These are phyloP conservation scores for Mycena galericulata DNA, from an alignment of 768 basidiomycete genomes.

Conservation along the genomic window DNA sequence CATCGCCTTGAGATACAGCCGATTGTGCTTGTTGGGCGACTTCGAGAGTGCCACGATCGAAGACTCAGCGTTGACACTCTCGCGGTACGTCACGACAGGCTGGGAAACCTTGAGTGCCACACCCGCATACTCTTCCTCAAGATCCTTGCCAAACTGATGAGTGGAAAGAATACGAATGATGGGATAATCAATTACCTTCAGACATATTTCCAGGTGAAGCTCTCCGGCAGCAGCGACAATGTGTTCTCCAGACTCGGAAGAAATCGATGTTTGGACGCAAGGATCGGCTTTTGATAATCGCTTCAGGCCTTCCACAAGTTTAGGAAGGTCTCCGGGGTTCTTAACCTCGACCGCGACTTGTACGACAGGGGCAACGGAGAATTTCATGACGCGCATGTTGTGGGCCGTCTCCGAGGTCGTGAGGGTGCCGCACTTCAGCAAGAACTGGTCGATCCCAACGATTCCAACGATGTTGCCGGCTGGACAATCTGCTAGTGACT, in stretches of 20 bases:
- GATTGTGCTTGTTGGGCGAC: constrained; percentile 99
- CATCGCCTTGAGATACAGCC: constrained; percentile 92
- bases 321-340: constrained; percentile 97
- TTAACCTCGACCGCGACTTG: constrained; percentile 99
- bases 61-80: constrained; percentile 96
- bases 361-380: constrained; percentile 99
- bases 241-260: no score
- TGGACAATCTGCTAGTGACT: constrained; percentile 98
- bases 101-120: constrained; percentile 98
- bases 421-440: constrained; percentile 98
- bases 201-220: no score
- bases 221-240: no score
- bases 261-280: no score
- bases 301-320: constrained; percentile 92
- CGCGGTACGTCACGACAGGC: constrained; percentile 96
- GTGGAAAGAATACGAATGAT: no score
- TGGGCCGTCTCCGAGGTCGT: constrained; percentile 98
- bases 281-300: no score
- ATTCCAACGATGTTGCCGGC: constrained; percentile 98
- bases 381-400: constrained; percentile 99
- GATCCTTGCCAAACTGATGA: no score
- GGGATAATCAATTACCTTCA: no score
- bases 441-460: constrained; percentile 99
- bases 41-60: constrained; percentile 96
- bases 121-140: constrained; percentile 98